Conservation (phyloP, 2,329 filamentous ascomycete species). For the Tricladium varicosporioides region DNA sequence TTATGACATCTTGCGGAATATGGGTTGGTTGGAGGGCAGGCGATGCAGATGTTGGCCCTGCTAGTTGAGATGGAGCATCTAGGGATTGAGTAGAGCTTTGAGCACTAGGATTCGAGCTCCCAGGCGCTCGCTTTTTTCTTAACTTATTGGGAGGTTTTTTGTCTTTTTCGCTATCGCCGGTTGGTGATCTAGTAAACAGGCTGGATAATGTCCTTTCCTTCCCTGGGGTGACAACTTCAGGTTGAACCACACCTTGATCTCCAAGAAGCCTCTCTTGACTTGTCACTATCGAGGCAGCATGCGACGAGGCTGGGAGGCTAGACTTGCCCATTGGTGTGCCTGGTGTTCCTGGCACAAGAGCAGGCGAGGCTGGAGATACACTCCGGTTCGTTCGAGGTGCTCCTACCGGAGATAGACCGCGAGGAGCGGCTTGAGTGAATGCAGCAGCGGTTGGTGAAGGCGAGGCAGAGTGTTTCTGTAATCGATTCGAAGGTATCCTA, state of each 20-base stretch:
- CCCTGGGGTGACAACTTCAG: slow-evolving; percentile 37
- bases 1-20: slow-evolving; percentile 30
- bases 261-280: slow-evolving; percentile 50
- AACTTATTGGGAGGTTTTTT: slow-evolving; percentile 84
- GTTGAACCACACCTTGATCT: slow-evolving; percentile 18
- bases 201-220: slow-evolving; percentile 67
- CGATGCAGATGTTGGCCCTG: slow-evolving; percentile 21
- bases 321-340: slow-evolving; percentile 19
- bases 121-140: slow-evolving; percentile 78
- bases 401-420: slow-evolving; percentile 24
- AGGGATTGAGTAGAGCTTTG: slow-evolving; percentile 86
- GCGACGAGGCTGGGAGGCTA: slow-evolving; percentile 24
- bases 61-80: slow-evolving; percentile 35
- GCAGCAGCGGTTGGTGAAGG: slow-evolving; percentile 41
- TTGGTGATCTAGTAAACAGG: slow-evolving; percentile 69
- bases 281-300: slow-evolving; percentile 35
- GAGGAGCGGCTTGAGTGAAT: slow-evolving; percentile 28
- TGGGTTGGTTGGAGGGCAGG: slow-evolving; percentile 33
- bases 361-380: slow-evolving; percentile 24
- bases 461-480: slow-evolving; percentile 56
- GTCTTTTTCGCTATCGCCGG: slow-evolving; percentile 60
- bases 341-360: slow-evolving; percentile 9
- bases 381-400: slow-evolving; percentile 16
- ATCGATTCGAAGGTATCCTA: slow-evolving; percentile 64
- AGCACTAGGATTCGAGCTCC: slow-evolving; percentile 78